A percentile compares a stretch with the other conserved stretches of the same genome.
Conservation (phyloP, 352 stramenopile genomes). For the Albugo laibachii region DNA sequence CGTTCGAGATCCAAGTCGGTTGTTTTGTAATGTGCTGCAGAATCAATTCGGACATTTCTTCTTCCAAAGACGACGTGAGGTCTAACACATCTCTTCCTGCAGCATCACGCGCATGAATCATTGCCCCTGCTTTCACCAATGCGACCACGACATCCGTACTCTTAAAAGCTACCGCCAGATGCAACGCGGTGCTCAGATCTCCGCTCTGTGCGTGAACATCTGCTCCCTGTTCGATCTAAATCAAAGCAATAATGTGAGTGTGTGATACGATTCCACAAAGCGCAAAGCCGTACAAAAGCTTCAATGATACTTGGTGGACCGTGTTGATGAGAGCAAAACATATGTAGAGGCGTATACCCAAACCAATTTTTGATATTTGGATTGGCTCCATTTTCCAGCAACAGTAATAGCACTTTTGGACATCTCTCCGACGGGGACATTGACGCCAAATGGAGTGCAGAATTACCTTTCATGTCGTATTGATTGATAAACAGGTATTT, state of each 20-base stretch:
- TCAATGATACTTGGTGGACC: slow-evolving; percentile 46
- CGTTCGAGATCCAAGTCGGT: slow-evolving; percentile 50
- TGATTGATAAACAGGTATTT: slow-evolving; percentile 45
- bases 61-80: slow-evolving; percentile 49
- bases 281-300: slow-evolving; percentile 38
- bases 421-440: slow-evolving; percentile 65
- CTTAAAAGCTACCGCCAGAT: slow-evolving; percentile 48
- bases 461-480: slow-evolving; percentile 73
- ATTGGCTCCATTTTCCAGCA: slow-evolving; percentile 63
- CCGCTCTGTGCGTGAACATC: slow-evolving; percentile 67
- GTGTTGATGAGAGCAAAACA: slow-evolving; percentile 70
- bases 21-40: slow-evolving; percentile 43
- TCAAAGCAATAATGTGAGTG: too few relatives aligned
- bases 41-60: slow-evolving; percentile 63
- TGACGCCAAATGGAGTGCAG: slow-evolving; percentile 52
- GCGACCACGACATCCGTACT: slow-evolving; percentile 53
- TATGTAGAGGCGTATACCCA: slow-evolving; percentile 63
- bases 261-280: not conserved
- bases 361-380: slow-evolving; percentile 70
- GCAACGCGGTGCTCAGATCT: slow-evolving; percentile 59
- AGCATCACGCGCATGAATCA: slow-evolving; percentile 62
- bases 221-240: slow-evolving; percentile 57
- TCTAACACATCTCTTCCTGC: slow-evolving; percentile 66
- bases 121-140: slow-evolving; percentile 47
- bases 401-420: slow-evolving; percentile 62